phyloP scores from a whole-genome alignment of 2,329 filamentous ascomycete species.

The Hysterium pulicare region DNA sequence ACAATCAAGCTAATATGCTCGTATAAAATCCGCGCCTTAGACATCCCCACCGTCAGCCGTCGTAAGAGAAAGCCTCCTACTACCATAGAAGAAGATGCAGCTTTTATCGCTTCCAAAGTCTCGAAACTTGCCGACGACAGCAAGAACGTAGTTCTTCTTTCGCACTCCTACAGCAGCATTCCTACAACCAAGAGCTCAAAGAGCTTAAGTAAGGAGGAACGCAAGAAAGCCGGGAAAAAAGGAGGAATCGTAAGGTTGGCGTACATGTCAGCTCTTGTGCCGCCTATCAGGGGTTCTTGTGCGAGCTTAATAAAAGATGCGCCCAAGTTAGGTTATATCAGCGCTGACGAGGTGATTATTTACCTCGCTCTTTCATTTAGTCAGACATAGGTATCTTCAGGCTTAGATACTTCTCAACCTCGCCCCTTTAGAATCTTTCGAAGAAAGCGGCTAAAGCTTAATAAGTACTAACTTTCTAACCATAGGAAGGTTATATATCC shows the following conservation, averaged over 20 bases:
- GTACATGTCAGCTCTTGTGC: conserved; percentile 19
- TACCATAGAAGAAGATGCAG: conserved; percentile 29
- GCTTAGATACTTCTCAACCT: too few relatives aligned
- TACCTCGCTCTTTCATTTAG: not conserved
- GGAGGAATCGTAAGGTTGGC: conserved; percentile 27
- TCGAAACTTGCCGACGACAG: conserved; percentile 25
- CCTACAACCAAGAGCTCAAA: conserved; percentile 26
- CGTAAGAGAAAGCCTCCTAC: conserved; percentile 13
- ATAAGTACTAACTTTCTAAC: too few relatives aligned
- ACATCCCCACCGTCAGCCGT: conserved; percentile 8
- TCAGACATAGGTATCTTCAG: too few relatives aligned
- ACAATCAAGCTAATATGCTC: too few relatives aligned
- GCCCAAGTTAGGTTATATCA: not conserved
- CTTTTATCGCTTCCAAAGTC: conserved; percentile 21
- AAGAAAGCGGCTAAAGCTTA: too few relatives aligned
- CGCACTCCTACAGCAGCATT: conserved; percentile 39
- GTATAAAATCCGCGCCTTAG: conserved; percentile 13
- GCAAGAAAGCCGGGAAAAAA: conserved; percentile 21
- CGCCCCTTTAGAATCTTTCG: too few relatives aligned
- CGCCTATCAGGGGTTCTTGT: conserved; percentile 11
- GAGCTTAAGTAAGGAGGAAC: conserved; percentile 20
- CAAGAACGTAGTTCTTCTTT: conserved; percentile 35
- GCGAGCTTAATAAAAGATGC: conserved; percentile 1
- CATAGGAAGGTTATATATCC: not conserved
- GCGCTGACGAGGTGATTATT: not conserved